These are phyloP conservation scores for Leccinum barrowsii DNA, from an alignment of 768 basidiomycete genomes.

Conservation along the genomic window DNA sequence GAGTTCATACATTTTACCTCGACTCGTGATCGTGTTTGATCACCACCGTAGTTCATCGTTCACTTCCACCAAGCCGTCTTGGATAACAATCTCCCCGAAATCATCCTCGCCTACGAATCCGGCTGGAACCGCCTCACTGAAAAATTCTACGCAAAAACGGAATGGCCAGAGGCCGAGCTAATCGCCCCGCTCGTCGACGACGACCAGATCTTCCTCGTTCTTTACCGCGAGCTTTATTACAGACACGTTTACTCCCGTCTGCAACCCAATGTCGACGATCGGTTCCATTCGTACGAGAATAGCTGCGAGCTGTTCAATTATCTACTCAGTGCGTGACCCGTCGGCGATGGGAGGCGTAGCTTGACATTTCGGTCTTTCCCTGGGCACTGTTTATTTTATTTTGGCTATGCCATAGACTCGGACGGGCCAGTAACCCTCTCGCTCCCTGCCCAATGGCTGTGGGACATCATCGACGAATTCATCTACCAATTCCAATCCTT, in stretches of 20 bases:
- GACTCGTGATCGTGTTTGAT: background rate
- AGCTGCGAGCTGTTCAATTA: conserved; percentile 99
- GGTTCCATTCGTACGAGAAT: conserved; percentile 97
- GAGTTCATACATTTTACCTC: conserved; percentile 25
- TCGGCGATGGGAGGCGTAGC: background rate
- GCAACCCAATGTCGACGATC: conserved; percentile 93
- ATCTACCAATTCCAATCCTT: conserved; percentile 99
- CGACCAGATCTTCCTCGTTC: conserved; percentile 92
- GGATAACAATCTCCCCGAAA: conserved; percentile 86
- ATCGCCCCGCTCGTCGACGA: conserved; percentile 94
- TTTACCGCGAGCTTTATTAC: conserved; percentile 95
- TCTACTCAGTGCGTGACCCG: conserved; percentile 65
- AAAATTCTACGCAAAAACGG: conserved; percentile 89
- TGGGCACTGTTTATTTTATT: background rate
- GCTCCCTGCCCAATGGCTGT: conserved; percentile 96
- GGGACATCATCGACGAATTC: conserved; percentile 97
- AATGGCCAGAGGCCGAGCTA: conserved; percentile 97
- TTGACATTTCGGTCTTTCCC: background rate
- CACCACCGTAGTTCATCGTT: conserved; percentile 71
- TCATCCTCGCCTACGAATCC: conserved; percentile 91
- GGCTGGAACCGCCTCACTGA: conserved; percentile 97
- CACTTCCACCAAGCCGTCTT: conserved; percentile 93
- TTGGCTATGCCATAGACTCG: conserved; percentile 54
- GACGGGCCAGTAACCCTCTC: conserved; percentile 89
- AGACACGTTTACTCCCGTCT: conserved; percentile 95